Conservation (phyloP, 306 rosid species). For the Betula pendula region DNA sequence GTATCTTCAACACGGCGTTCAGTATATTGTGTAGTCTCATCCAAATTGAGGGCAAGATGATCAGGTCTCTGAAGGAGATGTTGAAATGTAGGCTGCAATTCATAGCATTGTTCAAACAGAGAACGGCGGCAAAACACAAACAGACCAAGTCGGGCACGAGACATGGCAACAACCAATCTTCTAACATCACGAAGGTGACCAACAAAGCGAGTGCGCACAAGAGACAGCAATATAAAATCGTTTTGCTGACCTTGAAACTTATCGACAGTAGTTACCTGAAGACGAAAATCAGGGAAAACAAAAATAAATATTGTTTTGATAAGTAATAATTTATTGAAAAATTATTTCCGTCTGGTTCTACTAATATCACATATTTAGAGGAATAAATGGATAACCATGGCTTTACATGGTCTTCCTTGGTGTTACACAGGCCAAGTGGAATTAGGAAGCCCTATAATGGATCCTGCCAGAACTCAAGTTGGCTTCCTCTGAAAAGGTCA, state of each 20-base stretch:
- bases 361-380: neutral
- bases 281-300: constrained; percentile 16
- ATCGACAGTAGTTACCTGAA: constrained; percentile 89
- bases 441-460: neutral
- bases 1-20: constrained; percentile 67
- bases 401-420: neutral
- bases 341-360: neutral
- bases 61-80: constrained; percentile 93
- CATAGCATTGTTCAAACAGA: constrained; percentile 93
- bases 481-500: neutral
- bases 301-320: neutral
- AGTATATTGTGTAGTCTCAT: constrained; percentile 62
- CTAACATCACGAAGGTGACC: constrained; percentile 99
- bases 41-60: constrained; percentile 67
- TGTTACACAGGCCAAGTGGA: neutral
- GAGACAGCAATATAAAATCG: constrained; percentile 89
- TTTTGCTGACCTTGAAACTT: constrained; percentile 99
- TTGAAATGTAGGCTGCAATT: constrained; percentile 94
- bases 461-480: neutral
- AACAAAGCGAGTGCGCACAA: constrained; percentile 89
- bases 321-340: neutral
- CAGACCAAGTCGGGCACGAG: constrained; percentile 95
- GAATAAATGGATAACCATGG: neutral
- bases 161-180: constrained; percentile 98
- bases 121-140: constrained; percentile 93